Base-by-base conservation (phyloP, 176 grass and related monocot genomes). In the Urochloa ruziziensis region DNA sequence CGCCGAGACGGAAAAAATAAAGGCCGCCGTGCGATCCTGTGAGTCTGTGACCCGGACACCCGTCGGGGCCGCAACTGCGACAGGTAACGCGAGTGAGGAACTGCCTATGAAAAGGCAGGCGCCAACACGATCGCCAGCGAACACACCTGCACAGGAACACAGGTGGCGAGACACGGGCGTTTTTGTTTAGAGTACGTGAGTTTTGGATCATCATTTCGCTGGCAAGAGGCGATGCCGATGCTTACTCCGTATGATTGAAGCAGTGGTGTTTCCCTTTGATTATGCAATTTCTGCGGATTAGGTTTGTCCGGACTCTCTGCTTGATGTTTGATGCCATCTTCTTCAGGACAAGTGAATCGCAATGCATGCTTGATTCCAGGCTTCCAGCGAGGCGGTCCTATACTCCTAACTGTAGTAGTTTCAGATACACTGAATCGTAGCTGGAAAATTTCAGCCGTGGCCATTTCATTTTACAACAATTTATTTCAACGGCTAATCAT, bases 51-150 rank as follows among this genome's bases (percentile, higher is more conserved):
- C 12, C 66, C 10, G 29, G 74, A 84, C 42, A 85, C 88, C 34
- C 63, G 88, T 81, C 70, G 77, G 81, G 1, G 70, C 34, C 3
- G 10, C 62, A 76, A 46, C 62, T 15, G 43, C 5, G 63, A 56
- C 78, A 77, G 88, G 71, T 75, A 48, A 52, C 1, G 10, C 4
- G 34, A 53, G 29, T 3, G 37, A 12, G 43, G 49, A 71, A 65
- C 68, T 40, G 44, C 61, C 37, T 67, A 34, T 48, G 35, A 21
- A 47, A 28, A 33, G 25, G 10, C 33, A 30, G 76, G 24, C 70
- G 80, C 73, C 42, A 68, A 30, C 53, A 40, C 63, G 63, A 36
- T 66, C 65, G 35, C 77, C 70, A 80, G 73, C 81, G 12, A 89
- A 39, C 35, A 2, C 12, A 10, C 21, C 25, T 46, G 76, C 21